These are phyloP conservation scores for Kazachstania martiniae DNA, from an alignment of 805 yeast genomes.

Conservation along the genomic window DNA sequence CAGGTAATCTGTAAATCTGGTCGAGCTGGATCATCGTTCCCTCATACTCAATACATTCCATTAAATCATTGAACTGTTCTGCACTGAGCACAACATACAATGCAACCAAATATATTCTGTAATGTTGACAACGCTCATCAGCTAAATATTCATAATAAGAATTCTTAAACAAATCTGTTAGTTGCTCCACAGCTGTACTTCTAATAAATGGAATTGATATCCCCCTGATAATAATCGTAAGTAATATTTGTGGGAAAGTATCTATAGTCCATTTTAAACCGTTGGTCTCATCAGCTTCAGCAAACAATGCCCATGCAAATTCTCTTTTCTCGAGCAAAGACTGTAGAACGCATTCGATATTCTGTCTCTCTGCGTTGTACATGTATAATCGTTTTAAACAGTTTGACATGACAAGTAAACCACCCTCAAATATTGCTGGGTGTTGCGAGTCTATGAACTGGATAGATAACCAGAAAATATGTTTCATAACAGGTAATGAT, in stretches of 20 bases:
- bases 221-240: slow-evolving; percentile 44
- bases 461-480: slow-evolving; percentile 31
- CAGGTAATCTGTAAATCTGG: slow-evolving; percentile 31
- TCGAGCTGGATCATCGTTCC: slow-evolving; percentile 26
- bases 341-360: background rate
- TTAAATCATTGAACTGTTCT: slow-evolving; percentile 27
- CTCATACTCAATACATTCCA: slow-evolving; percentile 29
- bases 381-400: slow-evolving; percentile 27
- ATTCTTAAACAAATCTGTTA: slow-evolving; percentile 34
- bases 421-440: slow-evolving; percentile 31
- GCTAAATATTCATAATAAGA: slow-evolving; percentile 30
- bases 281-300: slow-evolving; percentile 33
- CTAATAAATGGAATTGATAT: slow-evolving; percentile 46
- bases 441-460: slow-evolving; percentile 26
- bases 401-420: slow-evolving; percentile 30
- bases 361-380: slow-evolving; percentile 19
- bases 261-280: slow-evolving; percentile 31
- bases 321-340: slow-evolving; percentile 22
- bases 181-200: slow-evolving; percentile 35
- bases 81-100: slow-evolving; percentile 29
- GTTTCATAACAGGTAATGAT: slow-evolving; percentile 20
- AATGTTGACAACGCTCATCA: slow-evolving; percentile 9
- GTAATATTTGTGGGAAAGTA: slow-evolving; percentile 43
- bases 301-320: slow-evolving; percentile 33
- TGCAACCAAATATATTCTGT: slow-evolving; percentile 25